A percentile compares a stretch with the other conserved stretches of the same genome.
These are phyloP conservation scores for Aspergillus brasiliensis DNA, from an alignment of 2,329 filamentous ascomycete genomes.

Conservation along the genomic window DNA sequence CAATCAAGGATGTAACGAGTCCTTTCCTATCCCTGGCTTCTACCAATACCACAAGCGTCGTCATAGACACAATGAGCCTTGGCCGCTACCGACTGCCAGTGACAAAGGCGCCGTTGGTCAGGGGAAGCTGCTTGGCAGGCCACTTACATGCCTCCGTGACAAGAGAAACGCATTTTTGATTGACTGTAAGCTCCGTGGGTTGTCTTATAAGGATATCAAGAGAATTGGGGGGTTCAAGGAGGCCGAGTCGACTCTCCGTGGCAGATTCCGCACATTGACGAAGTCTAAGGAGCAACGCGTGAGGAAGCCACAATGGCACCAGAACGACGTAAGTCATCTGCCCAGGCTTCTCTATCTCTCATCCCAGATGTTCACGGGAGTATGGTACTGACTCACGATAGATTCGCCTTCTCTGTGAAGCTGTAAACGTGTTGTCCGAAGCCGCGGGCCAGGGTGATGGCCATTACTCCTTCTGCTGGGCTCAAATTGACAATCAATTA, in stretches of 20 bases:
- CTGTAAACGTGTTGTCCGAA: slow-evolving; percentile 33
- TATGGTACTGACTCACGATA: slow-evolving; percentile 22
- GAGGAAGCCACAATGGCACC: slow-evolving; percentile 48
- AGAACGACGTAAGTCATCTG: slow-evolving; percentile 44
- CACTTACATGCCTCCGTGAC: slow-evolving; percentile 22
- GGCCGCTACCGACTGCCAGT: background rate
- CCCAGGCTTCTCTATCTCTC: background rate
- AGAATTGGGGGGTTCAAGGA: slow-evolving; percentile 45
- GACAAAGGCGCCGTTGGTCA: background rate
- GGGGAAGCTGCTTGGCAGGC: slow-evolving; percentile 3
- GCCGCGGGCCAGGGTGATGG: slow-evolving; percentile 8
- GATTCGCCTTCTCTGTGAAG: slow-evolving; percentile 45
- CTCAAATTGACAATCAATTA: slow-evolving; percentile 16
- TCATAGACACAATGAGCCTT: background rate
- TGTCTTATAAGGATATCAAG: slow-evolving; percentile 54
- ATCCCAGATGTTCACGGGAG: background rate
- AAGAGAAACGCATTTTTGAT: slow-evolving; percentile 45
- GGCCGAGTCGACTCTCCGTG: slow-evolving; percentile 52
- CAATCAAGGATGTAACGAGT: background rate
- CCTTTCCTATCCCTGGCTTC: background rate
- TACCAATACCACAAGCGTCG: background rate
- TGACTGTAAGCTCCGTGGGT: slow-evolving; percentile 41
- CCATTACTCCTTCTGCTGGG: slow-evolving; percentile 7
- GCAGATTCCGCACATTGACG: slow-evolving; percentile 49
- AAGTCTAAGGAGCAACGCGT: slow-evolving; percentile 49